A percentile compares a stretch with the other conserved stretches of the same genome.
Conservation (phyloP, 768 basidiomycete species). For the Russula vinacea region DNA sequence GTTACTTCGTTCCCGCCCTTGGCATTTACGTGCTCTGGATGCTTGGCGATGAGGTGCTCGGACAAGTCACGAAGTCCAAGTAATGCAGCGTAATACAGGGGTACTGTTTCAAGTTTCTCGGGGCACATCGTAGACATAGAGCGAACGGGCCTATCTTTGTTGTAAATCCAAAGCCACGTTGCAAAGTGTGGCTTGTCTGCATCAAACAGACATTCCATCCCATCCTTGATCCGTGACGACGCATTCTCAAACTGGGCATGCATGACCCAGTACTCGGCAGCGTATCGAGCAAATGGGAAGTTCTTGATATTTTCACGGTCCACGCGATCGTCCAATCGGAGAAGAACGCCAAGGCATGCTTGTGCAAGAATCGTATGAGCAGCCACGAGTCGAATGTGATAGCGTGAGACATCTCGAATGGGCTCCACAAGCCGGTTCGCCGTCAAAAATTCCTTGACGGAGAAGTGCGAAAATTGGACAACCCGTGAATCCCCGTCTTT, state of each 20-base stretch:
- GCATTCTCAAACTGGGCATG: too few species aligned
- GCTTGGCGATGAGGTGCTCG: not conserved
- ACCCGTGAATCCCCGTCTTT: not conserved
- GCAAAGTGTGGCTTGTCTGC: too few species aligned
- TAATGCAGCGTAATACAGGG: not conserved
- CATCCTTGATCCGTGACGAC: too few species aligned
- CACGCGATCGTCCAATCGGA: too few species aligned
- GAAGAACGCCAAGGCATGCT: too few species aligned
- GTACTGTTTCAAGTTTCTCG: not conserved
- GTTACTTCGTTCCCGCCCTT: fast-evolving
- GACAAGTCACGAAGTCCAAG: not conserved
- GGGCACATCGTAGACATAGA: not conserved
- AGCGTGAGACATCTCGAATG: not conserved
- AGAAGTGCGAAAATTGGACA: conserved; percentile 4
- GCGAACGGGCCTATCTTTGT: too few species aligned
- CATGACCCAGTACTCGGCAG: too few species aligned
- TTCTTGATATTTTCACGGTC: too few species aligned
- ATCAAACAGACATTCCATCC: too few species aligned
- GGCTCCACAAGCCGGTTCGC: not conserved
- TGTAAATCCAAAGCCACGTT: too few species aligned
- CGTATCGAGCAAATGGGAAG: too few species aligned
- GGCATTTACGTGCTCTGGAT: not conserved
- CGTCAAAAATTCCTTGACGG: conserved; percentile 1
- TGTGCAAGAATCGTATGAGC: not conserved
- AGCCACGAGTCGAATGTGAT: not conserved